These are phyloP conservation scores for Rhizophagus clarus DNA, from an alignment of 192 early-diverging fungal genomes.

Conservation along the genomic window DNA sequence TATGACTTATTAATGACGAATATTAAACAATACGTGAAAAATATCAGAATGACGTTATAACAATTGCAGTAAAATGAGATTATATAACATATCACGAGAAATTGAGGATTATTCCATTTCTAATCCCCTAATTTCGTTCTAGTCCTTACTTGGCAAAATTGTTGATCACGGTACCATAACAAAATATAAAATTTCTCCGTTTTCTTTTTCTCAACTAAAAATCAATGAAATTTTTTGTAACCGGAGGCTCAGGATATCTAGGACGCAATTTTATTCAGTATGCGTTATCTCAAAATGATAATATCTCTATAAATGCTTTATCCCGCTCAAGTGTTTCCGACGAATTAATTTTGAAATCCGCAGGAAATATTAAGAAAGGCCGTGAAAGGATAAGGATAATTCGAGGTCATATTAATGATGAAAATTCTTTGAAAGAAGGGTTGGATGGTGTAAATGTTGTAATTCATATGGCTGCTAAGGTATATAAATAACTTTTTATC, in stretches of 20 bases:
- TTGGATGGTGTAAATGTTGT: conserved; percentile 9
- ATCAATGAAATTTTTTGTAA: conserved; percentile 25
- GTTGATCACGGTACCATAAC: too few relatives aligned
- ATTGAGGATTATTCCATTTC: too few relatives aligned
- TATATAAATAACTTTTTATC: neutral
- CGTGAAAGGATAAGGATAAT: conserved; percentile 13
- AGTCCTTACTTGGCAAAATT: too few relatives aligned
- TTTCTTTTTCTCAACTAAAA: neutral
- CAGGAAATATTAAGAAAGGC: neutral
- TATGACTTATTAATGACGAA: too few relatives aligned
- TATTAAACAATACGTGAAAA: too few relatives aligned
- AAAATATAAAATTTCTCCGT: too few relatives aligned
- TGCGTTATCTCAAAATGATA: neutral
- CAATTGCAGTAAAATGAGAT: too few relatives aligned
- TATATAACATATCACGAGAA: too few relatives aligned
- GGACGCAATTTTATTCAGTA: conserved; percentile 29
- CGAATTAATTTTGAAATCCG: conserved; percentile 4
- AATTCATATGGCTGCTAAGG: conserved; percentile 25
- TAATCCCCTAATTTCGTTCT: too few relatives aligned
- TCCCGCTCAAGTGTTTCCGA: conserved; percentile 18
- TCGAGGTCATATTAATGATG: conserved; percentile 22
- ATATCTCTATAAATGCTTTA: conserved; percentile 1
- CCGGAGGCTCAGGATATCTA: conserved; percentile 23
- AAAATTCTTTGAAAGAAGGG: conserved; percentile 15
- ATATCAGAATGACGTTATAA: too few relatives aligned